Evolutionary conservation across 306 rosid genomes (phyloP).

Genomic region (Urtica urens): DNA sequence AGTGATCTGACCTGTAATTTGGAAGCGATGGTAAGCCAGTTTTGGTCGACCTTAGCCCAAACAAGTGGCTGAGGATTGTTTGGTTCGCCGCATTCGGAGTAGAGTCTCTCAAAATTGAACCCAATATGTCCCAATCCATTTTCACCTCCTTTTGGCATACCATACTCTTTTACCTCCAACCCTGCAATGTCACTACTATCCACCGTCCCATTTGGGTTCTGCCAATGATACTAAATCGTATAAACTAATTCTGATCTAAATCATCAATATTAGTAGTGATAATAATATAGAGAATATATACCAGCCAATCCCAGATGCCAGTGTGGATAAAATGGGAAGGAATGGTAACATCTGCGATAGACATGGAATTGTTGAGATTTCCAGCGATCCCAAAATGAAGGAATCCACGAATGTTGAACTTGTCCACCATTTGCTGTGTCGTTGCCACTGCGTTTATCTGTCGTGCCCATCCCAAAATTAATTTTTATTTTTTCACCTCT

Average conservation of each 20-base stretch:
- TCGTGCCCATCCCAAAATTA: too few species aligned
- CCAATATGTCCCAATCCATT: conserved; percentile 30
- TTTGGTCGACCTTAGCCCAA: conserved; percentile 22
- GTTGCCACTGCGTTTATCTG: conserved; percentile 42
- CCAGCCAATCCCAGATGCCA: conserved; percentile 43
- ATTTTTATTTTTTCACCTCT: too few species aligned
- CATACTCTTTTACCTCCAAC: conserved; percentile 23
- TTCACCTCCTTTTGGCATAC: conserved; percentile 24
- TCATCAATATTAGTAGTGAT: too few species aligned
- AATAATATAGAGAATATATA: too few species aligned
- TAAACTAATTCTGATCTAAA: too few species aligned
- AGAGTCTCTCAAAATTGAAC: conserved; percentile 18
- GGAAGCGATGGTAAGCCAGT: conserved; percentile 32
- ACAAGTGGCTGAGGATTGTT: conserved; percentile 11
- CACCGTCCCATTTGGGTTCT: conserved; percentile 26
- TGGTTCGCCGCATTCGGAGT: conserved; percentile 18
- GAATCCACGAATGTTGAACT: conserved; percentile 31
- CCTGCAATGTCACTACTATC: conserved; percentile 9
- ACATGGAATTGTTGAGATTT: conserved; percentile 33
- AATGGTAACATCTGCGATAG: conserved; percentile 37
- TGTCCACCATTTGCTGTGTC: conserved; percentile 40
- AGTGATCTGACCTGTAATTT: conserved; percentile 23
- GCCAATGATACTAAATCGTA: neutral
- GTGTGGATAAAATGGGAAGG: conserved; percentile 30
- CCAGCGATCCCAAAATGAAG: conserved; percentile 46